Evolutionary conservation across 441 rosid genomes (phyloP).

Genomic region (Populus tomentosa): DNA sequence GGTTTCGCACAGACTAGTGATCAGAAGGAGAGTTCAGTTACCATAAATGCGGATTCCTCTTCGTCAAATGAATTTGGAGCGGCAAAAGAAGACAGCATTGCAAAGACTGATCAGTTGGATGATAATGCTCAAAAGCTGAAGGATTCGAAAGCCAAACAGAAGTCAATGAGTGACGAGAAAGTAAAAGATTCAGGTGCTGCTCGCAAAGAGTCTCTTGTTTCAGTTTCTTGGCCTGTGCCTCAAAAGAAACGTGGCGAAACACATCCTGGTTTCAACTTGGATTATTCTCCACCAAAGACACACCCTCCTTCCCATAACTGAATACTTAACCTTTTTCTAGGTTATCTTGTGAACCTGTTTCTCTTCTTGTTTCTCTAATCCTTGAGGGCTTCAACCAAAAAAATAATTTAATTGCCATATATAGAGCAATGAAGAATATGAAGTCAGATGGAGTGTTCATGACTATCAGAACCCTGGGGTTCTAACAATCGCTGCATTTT

Average conservation of each 20-base stretch:
- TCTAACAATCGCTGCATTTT: neutral
- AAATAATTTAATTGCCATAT: neutral
- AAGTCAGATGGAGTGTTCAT: neutral
- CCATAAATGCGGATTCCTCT: neutral
- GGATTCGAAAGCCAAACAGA: slow-evolving; percentile 2
- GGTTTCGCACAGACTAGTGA: slow-evolving; percentile 13
- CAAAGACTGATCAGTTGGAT: neutral
- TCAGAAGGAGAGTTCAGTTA: slow-evolving; percentile 7
- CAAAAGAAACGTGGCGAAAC: slow-evolving; percentile 30
- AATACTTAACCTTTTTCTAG: neutral
- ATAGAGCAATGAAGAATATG: neutral
- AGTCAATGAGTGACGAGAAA: neutral
- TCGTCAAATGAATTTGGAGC: slow-evolving; percentile 1
- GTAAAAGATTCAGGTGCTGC: slow-evolving; percentile 11
- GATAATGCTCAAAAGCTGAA: slow-evolving; percentile 5
- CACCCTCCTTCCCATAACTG: slow-evolving; percentile 89
- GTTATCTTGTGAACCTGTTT: neutral
- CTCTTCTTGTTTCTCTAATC: neutral
- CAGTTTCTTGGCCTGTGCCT: slow-evolving; percentile 63
- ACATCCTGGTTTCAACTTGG: slow-evolving; percentile 60
- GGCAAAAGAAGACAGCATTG: neutral
- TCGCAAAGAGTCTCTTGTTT: slow-evolving; percentile 21
- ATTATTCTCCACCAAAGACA: slow-evolving; percentile 73
- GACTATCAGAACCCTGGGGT: neutral
- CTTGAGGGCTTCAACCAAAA: neutral